phyloP scores from a whole-genome alignment of 1,284 basidiomycete genomes.

The Cryptococcus deneoformans region DNA sequence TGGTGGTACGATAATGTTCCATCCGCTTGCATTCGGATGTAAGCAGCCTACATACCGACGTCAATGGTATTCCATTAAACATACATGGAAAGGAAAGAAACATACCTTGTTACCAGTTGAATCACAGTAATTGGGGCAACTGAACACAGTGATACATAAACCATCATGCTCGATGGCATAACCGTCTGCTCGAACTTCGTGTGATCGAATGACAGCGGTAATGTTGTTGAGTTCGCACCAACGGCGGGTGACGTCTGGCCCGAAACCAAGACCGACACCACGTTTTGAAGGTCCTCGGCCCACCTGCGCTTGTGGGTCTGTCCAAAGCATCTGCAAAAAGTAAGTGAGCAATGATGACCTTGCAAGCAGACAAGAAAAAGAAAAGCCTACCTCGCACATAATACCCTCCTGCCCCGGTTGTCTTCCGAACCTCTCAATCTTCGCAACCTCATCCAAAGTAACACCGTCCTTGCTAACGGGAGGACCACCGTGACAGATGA shows the following conservation, averaged over 20 bases:
- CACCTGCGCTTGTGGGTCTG: conserved; percentile 84
- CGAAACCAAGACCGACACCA: conserved; percentile 93
- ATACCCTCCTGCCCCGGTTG: conserved; percentile 95
- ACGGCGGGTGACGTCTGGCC: conserved; percentile 82
- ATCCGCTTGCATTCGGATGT: conserved; percentile 72
- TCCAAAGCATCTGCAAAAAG: conserved; percentile 69
- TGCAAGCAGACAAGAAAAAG: too few relatives aligned
- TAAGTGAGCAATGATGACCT: too few relatives aligned
- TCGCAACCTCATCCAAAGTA: conserved; percentile 85
- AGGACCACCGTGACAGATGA: conserved; percentile 88
- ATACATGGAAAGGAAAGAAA: neutral
- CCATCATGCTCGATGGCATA: conserved; percentile 59
- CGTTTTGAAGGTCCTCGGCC: conserved; percentile 98
- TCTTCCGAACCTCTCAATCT: conserved; percentile 78
- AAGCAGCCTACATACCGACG: conserved; percentile 41
- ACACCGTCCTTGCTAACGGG: conserved; percentile 89
- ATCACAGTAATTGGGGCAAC: conserved; percentile 51
- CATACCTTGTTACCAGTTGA: conserved; percentile 51
- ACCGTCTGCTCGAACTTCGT: conserved; percentile 87
- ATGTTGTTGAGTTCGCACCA: conserved; percentile 89
- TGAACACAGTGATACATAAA: conserved; percentile 51
- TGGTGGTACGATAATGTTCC: conserved; percentile 75
- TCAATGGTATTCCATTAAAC: neutral
- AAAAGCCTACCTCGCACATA: conserved; percentile 65
- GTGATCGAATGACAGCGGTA: conserved; percentile 87